A percentile compares a stretch with the other conserved stretches of the same genome.
These are phyloP conservation scores for Pulicaria dysenterica DNA, from an alignment of 129 eudicot genomes.

Conservation along the genomic window DNA sequence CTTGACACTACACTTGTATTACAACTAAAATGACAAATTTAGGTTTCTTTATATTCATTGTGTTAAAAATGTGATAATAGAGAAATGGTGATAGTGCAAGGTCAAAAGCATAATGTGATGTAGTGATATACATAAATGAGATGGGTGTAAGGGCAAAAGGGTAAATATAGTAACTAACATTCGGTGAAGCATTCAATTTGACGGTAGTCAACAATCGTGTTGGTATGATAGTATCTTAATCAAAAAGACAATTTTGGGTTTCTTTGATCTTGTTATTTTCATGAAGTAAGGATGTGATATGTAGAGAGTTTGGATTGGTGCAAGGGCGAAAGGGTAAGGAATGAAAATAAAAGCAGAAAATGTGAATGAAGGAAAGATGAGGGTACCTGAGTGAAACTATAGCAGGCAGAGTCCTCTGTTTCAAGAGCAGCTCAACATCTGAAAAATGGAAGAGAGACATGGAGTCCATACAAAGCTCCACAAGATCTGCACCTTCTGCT, in stretches of 20 bases:
- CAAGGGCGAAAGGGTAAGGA: no score
- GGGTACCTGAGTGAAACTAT: constrained; percentile 65
- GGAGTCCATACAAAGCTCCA: constrained; percentile 61
- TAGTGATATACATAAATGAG: constrained; percentile 5
- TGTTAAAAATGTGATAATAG: no score
- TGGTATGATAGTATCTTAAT: not conserved
- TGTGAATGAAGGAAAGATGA: constrained; percentile 6
- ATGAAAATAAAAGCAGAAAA: not conserved
- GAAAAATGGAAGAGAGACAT: constrained; percentile 46
- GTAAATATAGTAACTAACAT: not conserved
- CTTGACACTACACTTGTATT: no score
- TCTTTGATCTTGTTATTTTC: not conserved
- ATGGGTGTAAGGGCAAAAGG: not conserved
- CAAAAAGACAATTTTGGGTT: constrained; percentile 23
- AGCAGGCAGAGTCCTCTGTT: constrained; percentile 56
- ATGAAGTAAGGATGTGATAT: not conserved
- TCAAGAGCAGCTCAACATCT: constrained; percentile 50
- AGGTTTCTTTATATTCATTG: no score
- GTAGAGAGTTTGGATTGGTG: no score
- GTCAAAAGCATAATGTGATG: not conserved
- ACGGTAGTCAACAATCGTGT: not conserved
- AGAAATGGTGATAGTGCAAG: no score
- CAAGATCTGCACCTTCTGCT: constrained; percentile 77
- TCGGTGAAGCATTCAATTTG: constrained; percentile 2
- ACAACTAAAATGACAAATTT: no score